These are phyloP conservation scores for Nakazawaea pomicola DNA, from an alignment of 805 yeast species.

Conservation along the genomic window DNA sequence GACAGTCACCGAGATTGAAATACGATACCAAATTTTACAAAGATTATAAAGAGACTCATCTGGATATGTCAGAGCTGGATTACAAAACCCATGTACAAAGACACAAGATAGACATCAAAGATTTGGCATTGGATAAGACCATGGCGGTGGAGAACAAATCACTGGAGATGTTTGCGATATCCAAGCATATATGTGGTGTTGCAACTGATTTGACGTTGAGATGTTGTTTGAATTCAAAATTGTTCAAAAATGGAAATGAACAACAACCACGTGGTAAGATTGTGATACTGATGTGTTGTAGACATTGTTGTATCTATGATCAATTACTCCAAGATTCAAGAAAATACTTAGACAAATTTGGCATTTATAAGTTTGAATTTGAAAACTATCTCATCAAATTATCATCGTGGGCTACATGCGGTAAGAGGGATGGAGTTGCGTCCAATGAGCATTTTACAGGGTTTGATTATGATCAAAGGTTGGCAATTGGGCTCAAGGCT, in stretches of 20 bases:
- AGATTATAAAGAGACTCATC: constrained; percentile 26
- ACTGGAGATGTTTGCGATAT: constrained; percentile 55
- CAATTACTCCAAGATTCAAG: constrained; percentile 46
- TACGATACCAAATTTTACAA: constrained; percentile 62
- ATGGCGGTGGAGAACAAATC: constrained; percentile 29
- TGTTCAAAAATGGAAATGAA: constrained; percentile 7
- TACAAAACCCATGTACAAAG: constrained; percentile 36
- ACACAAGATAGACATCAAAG: constrained; percentile 75
- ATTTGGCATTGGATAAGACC: constrained; percentile 49
- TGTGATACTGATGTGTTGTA: constrained; percentile 87
- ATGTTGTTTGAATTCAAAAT: constrained; percentile 28
- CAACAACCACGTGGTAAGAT: too few relatives aligned
- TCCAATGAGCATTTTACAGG: constrained; percentile 38
- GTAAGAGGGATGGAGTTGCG: constrained; percentile 37
- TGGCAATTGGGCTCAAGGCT: constrained; percentile 58
- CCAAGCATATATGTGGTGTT: constrained; percentile 90
- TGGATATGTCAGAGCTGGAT: too few relatives aligned
- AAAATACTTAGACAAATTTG: constrained; percentile 30
- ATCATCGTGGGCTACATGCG: constrained; percentile 89
- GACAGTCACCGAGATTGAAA: constrained; percentile 75
- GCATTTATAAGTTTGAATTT: constrained; percentile 26
- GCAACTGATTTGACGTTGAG: constrained; percentile 84
- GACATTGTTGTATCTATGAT: constrained; percentile 73
- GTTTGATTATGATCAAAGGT: constrained; percentile 44
- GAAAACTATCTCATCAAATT: constrained; percentile 45